Evolutionary conservation across 257 asterid species (phyloP).

Genomic region (Cordia subcordata): DNA sequence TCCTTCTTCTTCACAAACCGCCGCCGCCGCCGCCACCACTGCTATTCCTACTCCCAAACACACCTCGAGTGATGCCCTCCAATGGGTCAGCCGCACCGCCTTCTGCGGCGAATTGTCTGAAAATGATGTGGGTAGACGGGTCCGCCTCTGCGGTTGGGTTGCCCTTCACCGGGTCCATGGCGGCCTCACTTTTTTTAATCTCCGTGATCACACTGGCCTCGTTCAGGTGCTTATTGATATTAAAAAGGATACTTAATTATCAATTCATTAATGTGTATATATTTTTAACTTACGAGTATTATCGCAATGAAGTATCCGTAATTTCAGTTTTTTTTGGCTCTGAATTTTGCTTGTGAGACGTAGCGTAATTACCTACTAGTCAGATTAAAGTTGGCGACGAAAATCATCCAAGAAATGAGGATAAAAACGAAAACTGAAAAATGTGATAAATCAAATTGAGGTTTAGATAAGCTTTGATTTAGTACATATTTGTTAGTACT

Average conservation of each 20-base stretch:
- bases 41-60: slow-evolving; percentile 31
- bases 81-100: slow-evolving; percentile 78
- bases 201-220: slow-evolving; percentile 87
- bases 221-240: slow-evolving; percentile 70
- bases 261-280: slow-evolving; percentile 1
- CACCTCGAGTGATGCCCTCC: slow-evolving; percentile 32
- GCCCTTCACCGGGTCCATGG: slow-evolving; percentile 97
- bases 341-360: no score
- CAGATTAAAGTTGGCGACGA: no score
- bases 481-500: no score
- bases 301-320: neutral
- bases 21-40: slow-evolving; percentile 31
- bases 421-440: no score
- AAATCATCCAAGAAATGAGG: no score
- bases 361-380: no score
- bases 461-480: no score
- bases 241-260: neutral
- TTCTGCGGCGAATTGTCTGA: slow-evolving; percentile 76
- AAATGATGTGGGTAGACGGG: slow-evolving; percentile 69
- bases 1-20: slow-evolving; percentile 7
- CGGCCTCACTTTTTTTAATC: slow-evolving; percentile 79
- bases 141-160: slow-evolving; percentile 96
- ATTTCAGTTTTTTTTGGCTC: neutral
- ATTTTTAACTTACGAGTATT: neutral
- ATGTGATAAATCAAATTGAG: no score